Evolutionary conservation across 1,284 basidiomycete species (phyloP).

Genomic region (Leccinum fuscescens): DNA sequence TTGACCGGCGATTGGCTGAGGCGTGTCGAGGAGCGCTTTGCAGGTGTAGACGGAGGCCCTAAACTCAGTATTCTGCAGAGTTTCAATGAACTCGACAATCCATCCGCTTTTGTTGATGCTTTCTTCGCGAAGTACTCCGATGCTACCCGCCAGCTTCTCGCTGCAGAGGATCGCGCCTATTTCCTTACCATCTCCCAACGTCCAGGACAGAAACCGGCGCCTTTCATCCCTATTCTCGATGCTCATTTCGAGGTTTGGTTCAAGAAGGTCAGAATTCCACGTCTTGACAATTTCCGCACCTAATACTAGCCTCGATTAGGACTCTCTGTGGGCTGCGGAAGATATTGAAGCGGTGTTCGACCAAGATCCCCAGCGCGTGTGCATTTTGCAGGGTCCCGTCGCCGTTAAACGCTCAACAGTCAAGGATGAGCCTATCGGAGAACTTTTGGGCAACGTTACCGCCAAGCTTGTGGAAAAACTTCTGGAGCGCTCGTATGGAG

Average conservation of each 20-base stretch:
- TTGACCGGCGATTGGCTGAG: slow-evolving; percentile 96
- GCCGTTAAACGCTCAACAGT: slow-evolving; percentile 85
- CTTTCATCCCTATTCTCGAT: slow-evolving; percentile 98
- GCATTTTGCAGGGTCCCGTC: slow-evolving; percentile 95
- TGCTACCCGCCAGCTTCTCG: slow-evolving; percentile 83
- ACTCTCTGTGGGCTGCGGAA: slow-evolving; percentile 97
- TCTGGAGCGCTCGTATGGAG: slow-evolving; percentile 78
- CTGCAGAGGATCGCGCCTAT: slow-evolving; percentile 93
- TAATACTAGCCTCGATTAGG: slow-evolving; percentile 47
- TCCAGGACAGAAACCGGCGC: slow-evolving; percentile 96
- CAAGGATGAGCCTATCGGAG: slow-evolving; percentile 93
- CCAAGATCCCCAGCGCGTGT: slow-evolving; percentile 96
- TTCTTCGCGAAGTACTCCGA: slow-evolving; percentile 88
- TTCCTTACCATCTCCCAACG: slow-evolving; percentile 95
- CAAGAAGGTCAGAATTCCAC: slow-evolving; percentile 73
- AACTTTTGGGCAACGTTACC: slow-evolving; percentile 89
- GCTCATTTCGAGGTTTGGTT: slow-evolving; percentile 96
- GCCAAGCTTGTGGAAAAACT: slow-evolving; percentile 75
- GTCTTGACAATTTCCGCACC: slow-evolving; percentile 4
- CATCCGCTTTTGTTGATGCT: slow-evolving; percentile 69
- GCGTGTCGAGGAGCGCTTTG: slow-evolving; percentile 95
- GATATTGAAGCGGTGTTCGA: slow-evolving; percentile 99
- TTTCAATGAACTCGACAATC: slow-evolving; percentile 83
- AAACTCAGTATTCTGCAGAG: slow-evolving; percentile 92
- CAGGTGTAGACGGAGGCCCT: slow-evolving; percentile 80